phyloP scores from a whole-genome alignment of 805 yeast species.

The Yarrowia hollandica region DNA sequence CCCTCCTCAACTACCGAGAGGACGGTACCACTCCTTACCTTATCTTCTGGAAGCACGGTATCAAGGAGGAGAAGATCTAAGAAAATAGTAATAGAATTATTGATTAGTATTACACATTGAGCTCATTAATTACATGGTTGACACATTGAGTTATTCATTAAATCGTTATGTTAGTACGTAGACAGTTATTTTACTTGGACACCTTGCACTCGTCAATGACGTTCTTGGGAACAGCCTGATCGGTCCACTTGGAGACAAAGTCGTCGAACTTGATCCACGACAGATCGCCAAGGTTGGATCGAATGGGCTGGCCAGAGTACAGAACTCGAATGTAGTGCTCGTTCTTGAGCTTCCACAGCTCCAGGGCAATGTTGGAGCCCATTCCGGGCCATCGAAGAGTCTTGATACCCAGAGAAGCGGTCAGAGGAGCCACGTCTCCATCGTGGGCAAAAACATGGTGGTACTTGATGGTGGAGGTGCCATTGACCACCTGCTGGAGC shows the following conservation, averaged over 20 bases:
- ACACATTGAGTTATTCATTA: background rate
- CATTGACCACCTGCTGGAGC: conserved; percentile 39
- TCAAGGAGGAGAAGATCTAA: conserved; percentile 85
- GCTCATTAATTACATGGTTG: too few species aligned
- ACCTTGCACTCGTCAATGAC: conserved; percentile 15
- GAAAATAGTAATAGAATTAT: conserved; percentile 32
- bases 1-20: conserved; percentile 98
- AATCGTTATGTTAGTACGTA: too few species aligned
- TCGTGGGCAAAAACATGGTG: conserved; percentile 49
- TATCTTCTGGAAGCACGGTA: conserved; percentile 99
- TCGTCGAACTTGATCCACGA: conserved; percentile 30
- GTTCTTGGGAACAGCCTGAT: background rate
- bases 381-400: conserved; percentile 51
- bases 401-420: conserved; percentile 43
- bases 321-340: conserved; percentile 43
- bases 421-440: conserved; percentile 43
- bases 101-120: background rate
- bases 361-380: conserved; percentile 49
- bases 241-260: conserved; percentile 17
- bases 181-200: background rate
- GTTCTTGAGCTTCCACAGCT: conserved; percentile 41
- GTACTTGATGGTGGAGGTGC: conserved; percentile 40
- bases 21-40: conserved; percentile 98
- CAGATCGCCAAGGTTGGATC: conserved; percentile 30
- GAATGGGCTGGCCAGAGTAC: conserved; percentile 42